These are phyloP conservation scores for Puccinia polysora DNA, from an alignment of 1,284 basidiomycete genomes.

Conservation along the genomic window DNA sequence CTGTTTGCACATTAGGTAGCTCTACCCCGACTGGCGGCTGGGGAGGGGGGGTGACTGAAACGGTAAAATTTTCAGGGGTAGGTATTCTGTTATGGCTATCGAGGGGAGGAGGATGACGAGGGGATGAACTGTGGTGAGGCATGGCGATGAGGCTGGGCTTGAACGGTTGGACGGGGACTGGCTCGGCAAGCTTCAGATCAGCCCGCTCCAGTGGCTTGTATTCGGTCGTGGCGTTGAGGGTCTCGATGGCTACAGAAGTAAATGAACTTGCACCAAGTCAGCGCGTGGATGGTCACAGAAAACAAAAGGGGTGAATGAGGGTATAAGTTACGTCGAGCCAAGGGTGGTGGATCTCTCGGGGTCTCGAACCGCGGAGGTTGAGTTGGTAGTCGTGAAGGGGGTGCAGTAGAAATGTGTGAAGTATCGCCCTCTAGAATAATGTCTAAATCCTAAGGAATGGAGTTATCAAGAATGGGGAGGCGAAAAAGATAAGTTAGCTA, in stretches of 20 bases:
- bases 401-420: neutral
- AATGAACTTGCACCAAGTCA: neutral
- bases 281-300: neutral
- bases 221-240: slow-evolving; percentile 32
- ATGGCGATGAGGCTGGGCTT: slow-evolving; percentile 7
- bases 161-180: slow-evolving; percentile 1
- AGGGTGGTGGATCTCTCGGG: slow-evolving; percentile 11
- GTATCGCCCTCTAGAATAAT: slow-evolving; percentile 42
- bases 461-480: neutral
- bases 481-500: neutral
- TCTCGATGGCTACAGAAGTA: slow-evolving; percentile 20
- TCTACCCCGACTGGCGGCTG: slow-evolving; percentile 8
- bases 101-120: slow-evolving; percentile 4
- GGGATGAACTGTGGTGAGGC: neutral
- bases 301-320: neutral
- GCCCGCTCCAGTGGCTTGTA: slow-evolving; percentile 38
- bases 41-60: slow-evolving; percentile 24
- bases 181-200: slow-evolving; percentile 24
- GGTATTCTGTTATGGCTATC: slow-evolving; percentile 24
- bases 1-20: slow-evolving; percentile 15
- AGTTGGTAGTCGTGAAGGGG: slow-evolving; percentile 10
- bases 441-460: slow-evolving; percentile 24
- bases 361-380: slow-evolving; percentile 16
- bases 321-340: slow-evolving; percentile 31
- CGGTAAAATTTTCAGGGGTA: slow-evolving; percentile 38